Percentiles rank a stretch among this genome's conserved stretches.
Conservation (phyloP, 441 rosid species). For the Gossypium gossypioides region DNA sequence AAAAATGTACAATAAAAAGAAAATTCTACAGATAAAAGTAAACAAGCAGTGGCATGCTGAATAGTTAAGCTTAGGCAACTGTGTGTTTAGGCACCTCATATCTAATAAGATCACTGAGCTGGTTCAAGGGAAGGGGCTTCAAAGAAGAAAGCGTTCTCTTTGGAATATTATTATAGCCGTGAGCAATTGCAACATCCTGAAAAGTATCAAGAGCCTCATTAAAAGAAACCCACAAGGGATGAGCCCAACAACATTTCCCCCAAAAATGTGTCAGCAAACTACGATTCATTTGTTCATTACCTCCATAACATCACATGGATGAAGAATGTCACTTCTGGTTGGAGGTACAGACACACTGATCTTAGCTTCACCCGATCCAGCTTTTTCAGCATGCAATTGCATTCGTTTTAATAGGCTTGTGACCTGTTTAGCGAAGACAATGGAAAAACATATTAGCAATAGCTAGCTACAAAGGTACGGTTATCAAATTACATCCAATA, state of each 20-base stretch:
- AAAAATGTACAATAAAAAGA: constrained; percentile 4
- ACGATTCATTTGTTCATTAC: constrained; percentile 24
- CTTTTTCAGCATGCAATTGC: constrained; percentile 61
- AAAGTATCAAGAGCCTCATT: constrained; percentile 8
- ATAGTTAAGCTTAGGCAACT: neutral
- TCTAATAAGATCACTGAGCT: constrained; percentile 76
- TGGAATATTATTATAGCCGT: constrained; percentile 76
- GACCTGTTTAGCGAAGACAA: constrained; percentile 38
- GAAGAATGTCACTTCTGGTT: constrained; percentile 86
- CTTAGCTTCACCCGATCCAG: constrained; percentile 28
- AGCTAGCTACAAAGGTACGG: neutral
- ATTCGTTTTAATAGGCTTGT: constrained; percentile 64
- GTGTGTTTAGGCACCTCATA: constrained; percentile 42
- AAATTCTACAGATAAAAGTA: neutral
- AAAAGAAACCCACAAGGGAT: neutral
- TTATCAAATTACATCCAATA: neutral
- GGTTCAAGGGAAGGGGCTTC: constrained; percentile 65
- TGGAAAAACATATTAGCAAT: neutral
- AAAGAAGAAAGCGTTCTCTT: constrained; percentile 55
- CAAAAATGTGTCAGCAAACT: neutral
- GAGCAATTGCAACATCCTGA: constrained; percentile 95
- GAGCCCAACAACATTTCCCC: neutral
- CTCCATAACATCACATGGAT: constrained; percentile 97
- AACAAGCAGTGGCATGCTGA: neutral
- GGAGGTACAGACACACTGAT: constrained; percentile 75